phyloP scores from a whole-genome alignment of 805 yeast species.

The Suhomyces tanzawaensis region DNA sequence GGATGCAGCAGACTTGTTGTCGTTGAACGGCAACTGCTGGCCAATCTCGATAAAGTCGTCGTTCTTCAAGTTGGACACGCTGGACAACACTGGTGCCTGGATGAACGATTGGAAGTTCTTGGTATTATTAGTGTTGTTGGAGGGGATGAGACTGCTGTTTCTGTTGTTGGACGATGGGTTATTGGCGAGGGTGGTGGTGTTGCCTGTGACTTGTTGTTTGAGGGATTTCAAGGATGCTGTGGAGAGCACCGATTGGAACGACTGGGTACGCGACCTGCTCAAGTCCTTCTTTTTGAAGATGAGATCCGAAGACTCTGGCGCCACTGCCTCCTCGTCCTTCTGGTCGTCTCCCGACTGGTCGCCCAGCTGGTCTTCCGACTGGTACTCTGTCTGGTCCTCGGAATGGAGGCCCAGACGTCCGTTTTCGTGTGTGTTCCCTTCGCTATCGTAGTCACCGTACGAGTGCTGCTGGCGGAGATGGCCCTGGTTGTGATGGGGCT shows the following conservation, averaged over 20 bases:
- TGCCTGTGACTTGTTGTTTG: constrained; percentile 25
- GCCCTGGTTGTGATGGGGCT: neutral
- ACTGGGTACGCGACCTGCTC: constrained; percentile 37
- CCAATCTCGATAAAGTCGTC: constrained; percentile 40
- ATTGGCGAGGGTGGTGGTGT: constrained; percentile 8
- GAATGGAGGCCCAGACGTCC: neutral
- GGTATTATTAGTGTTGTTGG: constrained; percentile 9
- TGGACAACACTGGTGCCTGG: constrained; percentile 45
- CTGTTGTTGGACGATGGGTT: constrained; percentile 11
- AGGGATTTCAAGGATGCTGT: constrained; percentile 42
- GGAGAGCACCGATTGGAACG: constrained; percentile 44
- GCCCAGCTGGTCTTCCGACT: neutral
- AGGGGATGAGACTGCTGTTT: constrained; percentile 8
- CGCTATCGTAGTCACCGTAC: neutral
- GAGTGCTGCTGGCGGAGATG: neutral
- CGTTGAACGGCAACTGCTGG: constrained; percentile 38
- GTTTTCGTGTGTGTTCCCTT: neutral
- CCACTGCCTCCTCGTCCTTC: constrained; percentile 3
- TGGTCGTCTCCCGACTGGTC: constrained; percentile 1
- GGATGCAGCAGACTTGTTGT: constrained; percentile 11
- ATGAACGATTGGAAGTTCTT: constrained; percentile 44
- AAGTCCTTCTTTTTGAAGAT: constrained; percentile 40
- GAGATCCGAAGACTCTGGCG: constrained; percentile 16
- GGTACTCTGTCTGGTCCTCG: neutral
- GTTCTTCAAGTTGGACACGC: constrained; percentile 31